Conservation (phyloP, 2,329 filamentous ascomycete species). For the Diaporthe helianthi region DNA sequence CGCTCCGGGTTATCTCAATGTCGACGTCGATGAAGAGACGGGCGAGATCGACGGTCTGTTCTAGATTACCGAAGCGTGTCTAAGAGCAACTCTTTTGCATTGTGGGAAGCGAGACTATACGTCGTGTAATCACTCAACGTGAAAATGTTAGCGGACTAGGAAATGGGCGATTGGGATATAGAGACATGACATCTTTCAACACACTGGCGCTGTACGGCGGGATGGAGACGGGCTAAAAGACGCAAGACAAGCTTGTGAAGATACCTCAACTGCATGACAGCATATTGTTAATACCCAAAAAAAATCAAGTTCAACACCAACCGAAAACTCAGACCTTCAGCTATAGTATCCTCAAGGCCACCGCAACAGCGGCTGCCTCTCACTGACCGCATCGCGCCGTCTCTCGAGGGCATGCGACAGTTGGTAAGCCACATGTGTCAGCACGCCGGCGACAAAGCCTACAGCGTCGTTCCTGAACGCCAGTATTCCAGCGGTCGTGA, state of each 20-base stretch:
- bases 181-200: conserved; percentile 33
- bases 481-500: conserved; percentile 81
- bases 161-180: conserved; percentile 14
- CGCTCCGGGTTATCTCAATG: conserved; percentile 93
- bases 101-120: not conserved
- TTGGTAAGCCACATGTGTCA: conserved; percentile 76
- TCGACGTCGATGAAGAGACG: conserved; percentile 83
- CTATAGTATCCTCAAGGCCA: conserved; percentile 1
- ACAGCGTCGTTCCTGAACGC: conserved; percentile 91
- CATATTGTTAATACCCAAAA: conserved; percentile 16
- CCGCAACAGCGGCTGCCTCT: conserved; percentile 41
- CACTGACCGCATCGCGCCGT: conserved; percentile 37
- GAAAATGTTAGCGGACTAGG: not conserved
- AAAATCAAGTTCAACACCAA: conserved; percentile 28
- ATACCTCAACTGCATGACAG: conserved; percentile 30
- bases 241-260: conserved; percentile 19
- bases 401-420: conserved; percentile 49
- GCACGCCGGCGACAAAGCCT: conserved; percentile 82
- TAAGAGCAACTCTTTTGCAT: not conserved
- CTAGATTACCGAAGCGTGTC: conserved; percentile 53
- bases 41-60: conserved; percentile 90
- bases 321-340: no score
- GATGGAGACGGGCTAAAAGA: not conserved
- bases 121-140: conserved; percentile 19
- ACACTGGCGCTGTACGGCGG: conserved; percentile 18